Conservation (phyloP, 495 filamentous ascomycete species). For the Sphaerosporella brunnea region DNA sequence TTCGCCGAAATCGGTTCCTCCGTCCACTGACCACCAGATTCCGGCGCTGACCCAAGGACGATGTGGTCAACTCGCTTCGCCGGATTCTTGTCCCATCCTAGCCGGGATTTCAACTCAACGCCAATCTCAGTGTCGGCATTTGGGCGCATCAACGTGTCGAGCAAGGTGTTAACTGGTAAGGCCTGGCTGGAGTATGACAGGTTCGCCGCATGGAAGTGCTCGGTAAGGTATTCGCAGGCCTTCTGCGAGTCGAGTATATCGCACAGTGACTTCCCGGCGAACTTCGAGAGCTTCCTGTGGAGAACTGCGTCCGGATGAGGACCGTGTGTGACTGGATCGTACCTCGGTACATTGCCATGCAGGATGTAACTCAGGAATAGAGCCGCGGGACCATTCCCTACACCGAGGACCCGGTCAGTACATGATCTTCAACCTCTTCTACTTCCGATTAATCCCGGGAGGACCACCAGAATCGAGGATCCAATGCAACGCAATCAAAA, state of each 20-base stretch:
- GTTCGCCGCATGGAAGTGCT: constrained; percentile 39
- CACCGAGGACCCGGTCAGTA: neutral
- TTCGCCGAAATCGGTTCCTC: constrained; percentile 38
- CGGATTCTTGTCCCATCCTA: constrained; percentile 39
- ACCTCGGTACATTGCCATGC: constrained; percentile 46
- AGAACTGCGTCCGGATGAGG: constrained; percentile 46
- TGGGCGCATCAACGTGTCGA: constrained; percentile 49
- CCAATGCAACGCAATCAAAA: constrained; percentile 2
- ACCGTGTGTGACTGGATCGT: constrained; percentile 31
- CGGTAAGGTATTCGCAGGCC: constrained; percentile 32
- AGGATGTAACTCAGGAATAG: constrained; percentile 52
- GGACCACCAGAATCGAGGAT: too few relatives aligned
- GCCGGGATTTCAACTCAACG: constrained; percentile 32
- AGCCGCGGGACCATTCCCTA: constrained; percentile 47
- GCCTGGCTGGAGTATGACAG: constrained; percentile 50
- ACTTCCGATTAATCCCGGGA: too few relatives aligned
- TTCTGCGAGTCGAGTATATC: constrained; percentile 25
- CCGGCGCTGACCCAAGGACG: constrained; percentile 37
- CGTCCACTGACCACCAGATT: constrained; percentile 47
- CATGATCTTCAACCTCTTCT: too few relatives aligned
- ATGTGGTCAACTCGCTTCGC: constrained; percentile 39
- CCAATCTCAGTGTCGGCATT: constrained; percentile 43
- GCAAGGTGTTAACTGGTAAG: constrained; percentile 43
- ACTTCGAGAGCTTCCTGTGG: constrained; percentile 35
- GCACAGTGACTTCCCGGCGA: constrained; percentile 32